A percentile compares a stretch with the other conserved stretches of the same genome.
These are phyloP conservation scores for Alternaria sp. DNA, from an alignment of 2,329 filamentous ascomycete genomes.

Conservation along the genomic window DNA sequence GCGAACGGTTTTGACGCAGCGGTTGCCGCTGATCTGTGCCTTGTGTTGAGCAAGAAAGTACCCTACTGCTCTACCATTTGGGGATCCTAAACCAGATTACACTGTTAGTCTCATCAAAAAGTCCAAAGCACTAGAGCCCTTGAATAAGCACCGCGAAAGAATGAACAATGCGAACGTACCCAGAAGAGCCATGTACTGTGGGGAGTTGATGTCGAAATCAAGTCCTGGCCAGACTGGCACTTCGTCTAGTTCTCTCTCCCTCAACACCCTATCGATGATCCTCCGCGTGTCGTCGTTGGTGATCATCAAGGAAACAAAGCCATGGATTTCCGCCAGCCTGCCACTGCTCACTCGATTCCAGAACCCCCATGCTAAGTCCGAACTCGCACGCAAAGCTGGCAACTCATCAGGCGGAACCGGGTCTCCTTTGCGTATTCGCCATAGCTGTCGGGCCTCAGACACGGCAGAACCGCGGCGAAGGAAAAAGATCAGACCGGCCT, in stretches of 20 bases:
- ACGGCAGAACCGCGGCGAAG: conserved; percentile 1
- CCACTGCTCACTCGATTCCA: conserved; percentile 3
- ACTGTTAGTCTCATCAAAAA: background rate
- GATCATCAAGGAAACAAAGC: background rate
- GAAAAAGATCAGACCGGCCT: background rate
- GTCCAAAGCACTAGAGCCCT: background rate
- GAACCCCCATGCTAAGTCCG: conserved; percentile 11
- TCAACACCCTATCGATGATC: conserved; percentile 1
- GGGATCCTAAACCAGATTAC: background rate
- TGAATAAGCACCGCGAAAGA: background rate
- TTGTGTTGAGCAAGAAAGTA: conserved; percentile 18
- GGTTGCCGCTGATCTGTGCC: background rate
- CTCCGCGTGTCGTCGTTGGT: background rate
- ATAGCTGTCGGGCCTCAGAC: background rate
- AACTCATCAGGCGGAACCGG: conserved; percentile 1
- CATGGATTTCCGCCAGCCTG: background rate
- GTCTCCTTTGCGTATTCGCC: background rate
- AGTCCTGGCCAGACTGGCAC: conserved; percentile 2
- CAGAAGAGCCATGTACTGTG: conserved; percentile 8
- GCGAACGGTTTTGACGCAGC: background rate
- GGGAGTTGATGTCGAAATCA: background rate
- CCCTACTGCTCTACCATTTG: conserved; percentile 2
- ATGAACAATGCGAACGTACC: background rate
- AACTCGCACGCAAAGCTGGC: conserved; percentile 9
- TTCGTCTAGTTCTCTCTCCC: background rate